Evolutionary conservation across 2,329 filamentous ascomycete species (phyloP), one percentile per base, ranked within the genome.

Genomic region (Penicillium sp.): DNA sequence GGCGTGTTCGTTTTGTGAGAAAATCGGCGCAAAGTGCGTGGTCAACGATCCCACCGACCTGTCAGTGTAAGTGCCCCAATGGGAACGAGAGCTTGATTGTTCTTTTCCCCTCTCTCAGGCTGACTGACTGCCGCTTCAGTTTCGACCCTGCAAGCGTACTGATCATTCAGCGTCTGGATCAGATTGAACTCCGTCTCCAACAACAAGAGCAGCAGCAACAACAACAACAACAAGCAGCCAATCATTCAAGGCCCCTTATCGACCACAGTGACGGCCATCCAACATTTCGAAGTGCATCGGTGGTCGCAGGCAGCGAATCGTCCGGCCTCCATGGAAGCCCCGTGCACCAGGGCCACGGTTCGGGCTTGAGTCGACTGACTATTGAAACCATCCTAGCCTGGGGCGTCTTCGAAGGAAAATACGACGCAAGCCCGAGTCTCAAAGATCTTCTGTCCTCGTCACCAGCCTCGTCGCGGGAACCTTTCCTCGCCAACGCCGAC

Each of bases 1-100:
- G 7, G 56, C 66, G 1, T 75, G 72, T 51, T 67, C 67, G 0
- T 67, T 69, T 19, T 75, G 72, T 45, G 35, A 66, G 29, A 67
- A 64, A 9, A 65, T 72, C 47, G 71, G 71, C 31, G 68, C 70
- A 5, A 66, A 71, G 62, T 75, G 72, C 61, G 35, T 41, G 1
- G 30, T 63, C 7, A 41, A n/a, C 15, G 56, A 58, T 2, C 61
- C 61, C 8, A 31, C 51, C 2, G 50, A 19, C 4, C 29, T 53
- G 15, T 53, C 50, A 5, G 35, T 41, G 35, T 41, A 41, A 1
- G 35, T 13, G 35, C 4, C 13, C 35, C 35, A 3, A 1, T 15
- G 9, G 13, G 11, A 26, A 6, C 26, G 26, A 26, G 26, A 1
- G 26, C 26, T 26, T 26, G 26, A 1, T 26, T 26, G 26, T 26